Evolutionary conservation across 129 eudicot species (phyloP).

Genomic region (Chrysanthemum lavandulifolium): DNA sequence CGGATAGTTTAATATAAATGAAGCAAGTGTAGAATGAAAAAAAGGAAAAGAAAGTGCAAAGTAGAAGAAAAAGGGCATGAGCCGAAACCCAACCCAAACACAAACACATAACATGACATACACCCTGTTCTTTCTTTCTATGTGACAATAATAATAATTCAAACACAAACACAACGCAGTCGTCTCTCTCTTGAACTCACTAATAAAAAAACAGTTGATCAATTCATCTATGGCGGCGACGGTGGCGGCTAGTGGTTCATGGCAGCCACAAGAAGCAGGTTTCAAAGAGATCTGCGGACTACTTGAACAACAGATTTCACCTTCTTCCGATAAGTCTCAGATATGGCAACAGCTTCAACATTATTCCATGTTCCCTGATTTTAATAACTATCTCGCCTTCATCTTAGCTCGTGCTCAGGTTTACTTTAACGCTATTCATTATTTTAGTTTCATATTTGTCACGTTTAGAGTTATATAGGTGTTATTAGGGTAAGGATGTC

Average conservation of each 20-base stretch:
- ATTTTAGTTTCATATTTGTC: no score
- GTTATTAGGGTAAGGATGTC: no score
- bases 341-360: slow-evolving; percentile 90
- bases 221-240: slow-evolving; percentile 3
- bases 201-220: background rate
- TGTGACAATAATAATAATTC: background rate
- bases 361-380: slow-evolving; percentile 88
- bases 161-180: background rate
- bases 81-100: no score
- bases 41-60: no score
- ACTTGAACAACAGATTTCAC: slow-evolving; percentile 89
- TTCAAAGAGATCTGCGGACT: slow-evolving; percentile 87
- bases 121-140: no score
- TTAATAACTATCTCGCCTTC: slow-evolving; percentile 89
- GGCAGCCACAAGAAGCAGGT: slow-evolving; percentile 98
- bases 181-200: background rate
- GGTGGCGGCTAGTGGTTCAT: slow-evolving; percentile 34
- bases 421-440: no score
- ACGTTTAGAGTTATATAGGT: no score
- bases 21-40: no score
- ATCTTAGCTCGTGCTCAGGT: slow-evolving; percentile 90
- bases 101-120: no score
- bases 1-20: no score
- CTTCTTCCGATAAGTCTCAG: slow-evolving; percentile 84
- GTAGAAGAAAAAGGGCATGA: no score